Evolutionary conservation across 2,329 filamentous ascomycete species (phyloP), one percentile per base, ranked within the genome.

Genomic region (Phaeophleospora eucalypticola): DNA sequence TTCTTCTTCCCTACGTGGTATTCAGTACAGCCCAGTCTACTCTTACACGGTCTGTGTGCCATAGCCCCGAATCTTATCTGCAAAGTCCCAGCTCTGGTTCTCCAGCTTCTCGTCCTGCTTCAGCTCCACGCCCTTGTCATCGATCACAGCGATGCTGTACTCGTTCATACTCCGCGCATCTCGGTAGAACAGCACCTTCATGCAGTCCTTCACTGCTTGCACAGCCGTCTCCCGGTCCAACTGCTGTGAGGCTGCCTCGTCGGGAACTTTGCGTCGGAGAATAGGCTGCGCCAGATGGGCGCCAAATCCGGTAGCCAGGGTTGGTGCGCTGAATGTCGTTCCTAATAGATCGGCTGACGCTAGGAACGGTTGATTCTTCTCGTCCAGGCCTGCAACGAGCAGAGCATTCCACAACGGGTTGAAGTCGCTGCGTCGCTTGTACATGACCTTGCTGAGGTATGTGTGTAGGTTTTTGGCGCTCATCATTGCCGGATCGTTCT

Each of bases 131-230:
- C 87, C 64, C 41, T 68, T 89, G 40, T 89, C 87, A 72, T 89
- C 86, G 46, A 98, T 79, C 45, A 97, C 79, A 16, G 91, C 91
- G 66, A 97, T 84, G 56, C 87, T 93, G 75, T 96, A 98, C 59
- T 80, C 79, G 71, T 96, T 89, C 72, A 93, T 73, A 73, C 87
- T 94, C 69, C 93, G 83, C 36, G 93, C 93, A 72, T 98, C 93
- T 62, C 93, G 82, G 77, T 98, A 98, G 76, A 87, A 98, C 51
- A 98, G 78, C 43, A 97, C 91, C 80, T 97, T 97, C 87, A 98
- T 90, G 71, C 89, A 95, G 73, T 95, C 87, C 75, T 86, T 86
- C 65, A 98, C 73, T 34, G 89, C 80, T 48, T 84, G 75, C 51
- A 96, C 76, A 40, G 93, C 93, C 66, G 87, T 71, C 62, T 96